Conservation (phyloP, 805 yeast species). For the Yarrowia sp. region DNA sequence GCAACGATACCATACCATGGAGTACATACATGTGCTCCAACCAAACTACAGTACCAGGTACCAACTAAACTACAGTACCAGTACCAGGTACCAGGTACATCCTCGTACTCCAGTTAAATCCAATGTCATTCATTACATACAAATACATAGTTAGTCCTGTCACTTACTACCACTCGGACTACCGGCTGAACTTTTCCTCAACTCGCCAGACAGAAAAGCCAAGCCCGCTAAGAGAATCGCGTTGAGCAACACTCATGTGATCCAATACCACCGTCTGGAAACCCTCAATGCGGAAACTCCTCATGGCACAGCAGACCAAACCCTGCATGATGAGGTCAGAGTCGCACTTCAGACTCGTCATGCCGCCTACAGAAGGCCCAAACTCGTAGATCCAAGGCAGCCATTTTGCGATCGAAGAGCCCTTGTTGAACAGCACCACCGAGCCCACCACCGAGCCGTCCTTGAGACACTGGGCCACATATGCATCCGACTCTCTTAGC, state of each 20-base stretch:
- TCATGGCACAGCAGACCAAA: constrained; percentile 4
- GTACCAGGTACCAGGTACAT: too few relatives aligned
- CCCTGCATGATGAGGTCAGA: constrained; percentile 8
- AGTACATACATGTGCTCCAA: too few relatives aligned
- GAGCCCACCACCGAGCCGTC: not conserved
- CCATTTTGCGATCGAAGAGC: not conserved
- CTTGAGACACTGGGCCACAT: constrained; percentile 2
- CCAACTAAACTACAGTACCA: too few relatives aligned
- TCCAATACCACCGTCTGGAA: constrained; percentile 14
- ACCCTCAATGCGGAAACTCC: not conserved
- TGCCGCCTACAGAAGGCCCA: constrained; percentile 3
- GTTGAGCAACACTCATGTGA: constrained; percentile 14
- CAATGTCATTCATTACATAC: not conserved
- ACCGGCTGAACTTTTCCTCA: constrained; percentile 5
- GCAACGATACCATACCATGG: too few relatives aligned
- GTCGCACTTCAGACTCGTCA: not conserved
- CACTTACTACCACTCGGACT: not conserved
- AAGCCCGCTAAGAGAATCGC: not conserved
- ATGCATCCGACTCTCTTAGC: not conserved
- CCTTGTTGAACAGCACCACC: not conserved
- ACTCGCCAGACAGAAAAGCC: not conserved
- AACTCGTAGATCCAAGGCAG: constrained; percentile 17
- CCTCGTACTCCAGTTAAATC: too few relatives aligned
- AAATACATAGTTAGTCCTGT: too few relatives aligned
- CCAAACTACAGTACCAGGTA: too few relatives aligned